Evolutionary conservation across 768 basidiomycete species (phyloP).

Genomic region (Lentinula aciculospora): DNA sequence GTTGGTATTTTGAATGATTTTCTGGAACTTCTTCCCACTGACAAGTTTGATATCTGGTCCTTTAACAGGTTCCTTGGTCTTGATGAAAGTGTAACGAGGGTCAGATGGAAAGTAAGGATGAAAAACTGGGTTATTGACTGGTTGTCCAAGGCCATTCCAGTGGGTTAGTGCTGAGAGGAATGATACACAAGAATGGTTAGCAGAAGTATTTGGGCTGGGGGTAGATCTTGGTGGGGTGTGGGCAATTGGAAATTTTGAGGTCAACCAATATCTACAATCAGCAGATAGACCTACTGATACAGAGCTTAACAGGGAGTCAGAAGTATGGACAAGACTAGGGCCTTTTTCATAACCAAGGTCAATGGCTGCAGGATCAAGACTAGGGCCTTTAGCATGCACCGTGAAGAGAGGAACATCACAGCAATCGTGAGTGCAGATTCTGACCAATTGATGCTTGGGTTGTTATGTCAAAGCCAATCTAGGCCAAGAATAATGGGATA

Average conservation of each 20-base stretch:
- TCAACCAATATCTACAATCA: background rate
- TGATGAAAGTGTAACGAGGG: background rate
- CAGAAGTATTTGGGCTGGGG: background rate
- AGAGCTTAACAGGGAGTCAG: background rate
- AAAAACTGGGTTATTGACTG: background rate
- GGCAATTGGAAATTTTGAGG: background rate
- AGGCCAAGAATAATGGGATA: slow-evolving; percentile 30
- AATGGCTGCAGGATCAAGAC: background rate
- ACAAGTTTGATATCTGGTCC: background rate
- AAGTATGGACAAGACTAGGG: background rate
- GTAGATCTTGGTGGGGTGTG: background rate
- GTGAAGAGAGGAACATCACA: slow-evolving; percentile 11
- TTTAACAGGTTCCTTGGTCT: background rate
- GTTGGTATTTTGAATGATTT: background rate
- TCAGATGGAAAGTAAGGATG: background rate
- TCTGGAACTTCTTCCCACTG: background rate
- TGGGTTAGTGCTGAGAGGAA: background rate
- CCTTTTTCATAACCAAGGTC: background rate
- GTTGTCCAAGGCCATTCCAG: background rate
- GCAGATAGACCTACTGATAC: background rate
- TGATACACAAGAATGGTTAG: background rate
- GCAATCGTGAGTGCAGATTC: slow-evolving; percentile 16
- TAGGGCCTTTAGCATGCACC: background rate
- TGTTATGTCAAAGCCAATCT: slow-evolving; percentile 30
- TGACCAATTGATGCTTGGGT: slow-evolving; percentile 29